Evolutionary conservation across 768 basidiomycete species (phyloP).

Genomic region (Rhodotorula toruloides): DNA sequence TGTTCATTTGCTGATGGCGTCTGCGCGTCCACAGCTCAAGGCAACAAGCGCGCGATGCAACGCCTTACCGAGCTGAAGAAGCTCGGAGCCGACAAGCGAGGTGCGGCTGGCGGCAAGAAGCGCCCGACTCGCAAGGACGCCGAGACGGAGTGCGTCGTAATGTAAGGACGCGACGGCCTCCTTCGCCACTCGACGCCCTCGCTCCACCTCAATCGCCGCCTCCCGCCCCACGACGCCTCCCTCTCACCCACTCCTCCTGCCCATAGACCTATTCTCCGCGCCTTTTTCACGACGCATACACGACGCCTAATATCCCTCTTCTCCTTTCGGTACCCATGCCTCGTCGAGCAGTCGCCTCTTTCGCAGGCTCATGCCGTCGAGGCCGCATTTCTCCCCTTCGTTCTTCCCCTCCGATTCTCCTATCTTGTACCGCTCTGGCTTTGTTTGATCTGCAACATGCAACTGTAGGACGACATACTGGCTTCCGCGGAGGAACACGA

Average conservation of each 20-base stretch:
- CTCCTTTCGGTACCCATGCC: background rate
- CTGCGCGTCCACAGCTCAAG: slow-evolving; percentile 62
- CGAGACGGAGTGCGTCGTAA: slow-evolving; percentile 78
- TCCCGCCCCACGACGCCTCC: too few species aligned
- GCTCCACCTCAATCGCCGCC: background rate
- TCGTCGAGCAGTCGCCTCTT: too few species aligned
- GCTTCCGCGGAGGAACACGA: too few species aligned
- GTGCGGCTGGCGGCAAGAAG: slow-evolving; percentile 55
- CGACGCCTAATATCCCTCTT: too few species aligned
- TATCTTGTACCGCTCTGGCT: too few species aligned
- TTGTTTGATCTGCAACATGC: too few species aligned
- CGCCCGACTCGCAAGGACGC: slow-evolving; percentile 91
- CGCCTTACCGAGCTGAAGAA: slow-evolving; percentile 93
- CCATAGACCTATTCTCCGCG: too few species aligned
- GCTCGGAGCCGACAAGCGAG: slow-evolving; percentile 51
- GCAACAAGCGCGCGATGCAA: slow-evolving; percentile 96
- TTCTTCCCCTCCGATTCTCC: too few species aligned
- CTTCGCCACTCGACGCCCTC: background rate
- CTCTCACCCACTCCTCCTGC: background rate
- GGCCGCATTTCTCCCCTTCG: too few species aligned
- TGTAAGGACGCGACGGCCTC: slow-evolving; percentile 2
- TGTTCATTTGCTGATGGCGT: background rate
- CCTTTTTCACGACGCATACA: too few species aligned
- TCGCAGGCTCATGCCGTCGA: too few species aligned
- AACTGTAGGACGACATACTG: too few species aligned